Percentiles rank a stretch among this genome's conserved stretches.
Conservation (phyloP, 176 grass and related monocot genomes). For the Elymus sibiricus region DNA sequence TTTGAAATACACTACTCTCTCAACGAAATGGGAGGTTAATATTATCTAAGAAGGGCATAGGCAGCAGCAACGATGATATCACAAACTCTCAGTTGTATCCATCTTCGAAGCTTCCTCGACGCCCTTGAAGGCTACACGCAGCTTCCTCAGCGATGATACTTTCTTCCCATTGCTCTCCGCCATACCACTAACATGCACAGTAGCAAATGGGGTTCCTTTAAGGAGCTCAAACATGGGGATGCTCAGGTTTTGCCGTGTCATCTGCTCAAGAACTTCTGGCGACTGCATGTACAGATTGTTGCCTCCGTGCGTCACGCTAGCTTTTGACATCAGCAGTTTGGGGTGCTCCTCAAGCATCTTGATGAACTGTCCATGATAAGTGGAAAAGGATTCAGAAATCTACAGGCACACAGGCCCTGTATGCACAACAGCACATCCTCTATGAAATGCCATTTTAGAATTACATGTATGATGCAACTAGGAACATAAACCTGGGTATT, state of each 20-base stretch:
- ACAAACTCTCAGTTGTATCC: conserved; percentile 47
- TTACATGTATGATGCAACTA: conserved; percentile 1
- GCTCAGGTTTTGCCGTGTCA: conserved; percentile 70
- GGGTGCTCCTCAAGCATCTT: conserved; percentile 68
- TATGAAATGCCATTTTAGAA: background rate
- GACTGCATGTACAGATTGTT: conserved; percentile 95
- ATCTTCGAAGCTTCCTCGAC: conserved; percentile 45
- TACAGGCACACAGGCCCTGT: background rate
- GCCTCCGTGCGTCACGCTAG: conserved; percentile 70
- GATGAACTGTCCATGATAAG: conserved; percentile 64
- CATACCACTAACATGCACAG: conserved; percentile 61
- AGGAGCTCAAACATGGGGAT: conserved; percentile 66
- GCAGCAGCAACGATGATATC: background rate
- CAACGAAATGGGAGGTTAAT: conserved; percentile 13
- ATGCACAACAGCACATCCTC: background rate
- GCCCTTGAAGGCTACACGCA: conserved; percentile 69
- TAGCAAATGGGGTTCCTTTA: conserved; percentile 41
- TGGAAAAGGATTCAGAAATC: conserved; percentile 14
- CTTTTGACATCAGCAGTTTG: conserved; percentile 56
- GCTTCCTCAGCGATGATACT: conserved; percentile 67
- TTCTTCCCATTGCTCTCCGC: conserved; percentile 71
- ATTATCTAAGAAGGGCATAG: background rate
- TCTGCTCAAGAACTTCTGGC: conserved; percentile 79
- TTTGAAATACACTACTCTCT: conserved; percentile 9
- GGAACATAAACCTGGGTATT: conserved; percentile 1